Evolutionary conservation across 257 asterid species (phyloP).

Genomic region (Solanum chilense): DNA sequence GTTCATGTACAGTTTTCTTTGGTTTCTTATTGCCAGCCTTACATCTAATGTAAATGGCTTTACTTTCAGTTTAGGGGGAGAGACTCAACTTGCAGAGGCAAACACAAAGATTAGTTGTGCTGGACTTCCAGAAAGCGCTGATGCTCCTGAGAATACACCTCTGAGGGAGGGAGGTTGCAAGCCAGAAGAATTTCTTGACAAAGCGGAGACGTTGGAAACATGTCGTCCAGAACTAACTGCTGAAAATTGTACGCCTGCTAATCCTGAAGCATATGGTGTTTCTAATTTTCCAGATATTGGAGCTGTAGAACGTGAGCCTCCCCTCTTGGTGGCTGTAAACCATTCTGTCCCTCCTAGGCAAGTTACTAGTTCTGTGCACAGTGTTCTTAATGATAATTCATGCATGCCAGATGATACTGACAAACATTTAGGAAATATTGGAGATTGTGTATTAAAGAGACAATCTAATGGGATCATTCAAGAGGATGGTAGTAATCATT

Average conservation of each 20-base stretch:
- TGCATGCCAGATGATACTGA: constrained; percentile 11
- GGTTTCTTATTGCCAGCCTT: background rate
- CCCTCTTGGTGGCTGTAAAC: constrained; percentile 5
- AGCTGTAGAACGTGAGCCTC: constrained; percentile 16
- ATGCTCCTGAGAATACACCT: constrained; percentile 10
- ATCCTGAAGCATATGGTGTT: constrained; percentile 1
- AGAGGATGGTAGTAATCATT: constrained; percentile 14
- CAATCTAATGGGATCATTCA: constrained; percentile 36
- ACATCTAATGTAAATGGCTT: constrained; percentile 4
- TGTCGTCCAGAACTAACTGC: constrained; percentile 14
- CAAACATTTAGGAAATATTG: constrained; percentile 13
- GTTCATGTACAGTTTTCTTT: constrained; percentile 1
- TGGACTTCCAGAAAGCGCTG: constrained; percentile 7
- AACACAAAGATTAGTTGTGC: constrained; percentile 5
- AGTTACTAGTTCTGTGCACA: constrained; percentile 5
- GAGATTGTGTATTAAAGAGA: constrained; percentile 7
- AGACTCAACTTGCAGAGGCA: constrained; percentile 30
- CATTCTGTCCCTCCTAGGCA: constrained; percentile 7
- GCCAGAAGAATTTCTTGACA: constrained; percentile 13
- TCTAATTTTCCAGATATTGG: constrained; percentile 12
- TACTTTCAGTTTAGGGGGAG: constrained; percentile 67
- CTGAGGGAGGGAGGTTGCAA: constrained; percentile 23
- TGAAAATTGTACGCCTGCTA: constrained; percentile 6
- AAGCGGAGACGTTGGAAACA: constrained; percentile 15
- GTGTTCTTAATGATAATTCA: constrained; percentile 17